Conservation (phyloP, 352 stramenopile genomes). For the Globisporangium yorkense region DNA sequence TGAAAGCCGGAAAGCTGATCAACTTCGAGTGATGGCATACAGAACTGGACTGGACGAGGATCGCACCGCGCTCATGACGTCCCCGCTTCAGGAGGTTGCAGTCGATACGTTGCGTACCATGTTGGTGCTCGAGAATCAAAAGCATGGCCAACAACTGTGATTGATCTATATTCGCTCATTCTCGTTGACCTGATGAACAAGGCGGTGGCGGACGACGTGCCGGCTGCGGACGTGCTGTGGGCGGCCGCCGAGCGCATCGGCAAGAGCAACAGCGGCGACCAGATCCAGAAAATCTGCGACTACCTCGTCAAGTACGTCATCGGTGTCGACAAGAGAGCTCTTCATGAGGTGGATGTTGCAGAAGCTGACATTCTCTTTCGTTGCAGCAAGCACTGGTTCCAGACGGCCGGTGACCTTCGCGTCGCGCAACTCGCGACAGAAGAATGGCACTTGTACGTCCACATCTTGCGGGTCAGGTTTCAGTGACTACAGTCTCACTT, state of each 20-base stretch:
- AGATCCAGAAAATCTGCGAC: conserved; percentile 51
- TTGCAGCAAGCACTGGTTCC: conserved; percentile 60
- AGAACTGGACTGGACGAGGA: no score
- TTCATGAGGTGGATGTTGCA: background rate
- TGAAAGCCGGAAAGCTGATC: no score
- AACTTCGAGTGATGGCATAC: no score
- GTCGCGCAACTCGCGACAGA: conserved; percentile 26
- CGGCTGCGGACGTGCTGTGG: conserved; percentile 41
- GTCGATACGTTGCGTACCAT: no score
- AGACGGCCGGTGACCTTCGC: conserved; percentile 50
- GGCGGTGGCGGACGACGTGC: conserved; percentile 20
- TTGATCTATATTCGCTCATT: no score
- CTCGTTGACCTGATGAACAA: conserved; percentile 1
- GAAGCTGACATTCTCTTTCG: background rate
- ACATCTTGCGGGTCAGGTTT: background rate
- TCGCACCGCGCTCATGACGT: no score
- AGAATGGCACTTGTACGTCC: conserved; percentile 55
- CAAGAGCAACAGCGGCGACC: conserved; percentile 34
- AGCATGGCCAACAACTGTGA: no score
- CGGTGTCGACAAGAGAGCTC: background rate
- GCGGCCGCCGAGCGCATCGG: conserved; percentile 47
- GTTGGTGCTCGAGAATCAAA: no score
- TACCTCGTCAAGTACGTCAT: conserved; percentile 51
- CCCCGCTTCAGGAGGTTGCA: no score
- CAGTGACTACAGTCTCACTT: background rate